A percentile compares a stretch with the other conserved stretches of the same genome.
Evolutionary conservation across 805 yeast species (phyloP).

Genomic region (Candida yuanshanica): DNA sequence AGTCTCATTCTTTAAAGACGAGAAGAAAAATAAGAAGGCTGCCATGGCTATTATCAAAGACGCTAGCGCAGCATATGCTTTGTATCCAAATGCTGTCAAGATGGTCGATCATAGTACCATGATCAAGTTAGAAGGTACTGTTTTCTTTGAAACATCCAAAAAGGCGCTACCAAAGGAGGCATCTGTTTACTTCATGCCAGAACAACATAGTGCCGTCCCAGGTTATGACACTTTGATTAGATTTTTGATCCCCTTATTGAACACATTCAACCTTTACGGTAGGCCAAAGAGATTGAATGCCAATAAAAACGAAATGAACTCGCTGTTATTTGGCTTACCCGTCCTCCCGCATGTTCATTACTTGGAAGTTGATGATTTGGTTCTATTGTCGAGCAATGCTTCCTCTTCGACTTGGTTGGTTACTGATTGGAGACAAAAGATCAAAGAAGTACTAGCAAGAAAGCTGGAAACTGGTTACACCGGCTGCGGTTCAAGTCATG

Average conservation of each 20-base stretch:
- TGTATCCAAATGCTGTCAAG: constrained; percentile 82
- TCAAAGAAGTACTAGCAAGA: constrained; percentile 49
- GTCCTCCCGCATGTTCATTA: constrained; percentile 74
- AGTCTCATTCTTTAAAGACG: constrained; percentile 68
- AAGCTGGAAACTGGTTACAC: constrained; percentile 58
- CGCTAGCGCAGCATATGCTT: constrained; percentile 74
- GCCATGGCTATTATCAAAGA: constrained; percentile 75
- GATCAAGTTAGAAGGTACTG: constrained; percentile 82
- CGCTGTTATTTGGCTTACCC: constrained; percentile 77
- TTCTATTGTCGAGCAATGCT: constrained; percentile 32
- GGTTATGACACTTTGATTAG: constrained; percentile 83
- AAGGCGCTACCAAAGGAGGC: constrained; percentile 48
- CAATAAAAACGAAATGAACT: constrained; percentile 56
- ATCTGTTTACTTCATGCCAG: constrained; percentile 77
- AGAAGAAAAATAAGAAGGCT: constrained; percentile 62
- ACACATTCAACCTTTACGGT: constrained; percentile 75
- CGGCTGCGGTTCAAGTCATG: constrained; percentile 71
- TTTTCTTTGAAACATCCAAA: constrained; percentile 47
- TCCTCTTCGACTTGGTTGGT: constrained; percentile 45
- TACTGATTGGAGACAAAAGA: constrained; percentile 52
- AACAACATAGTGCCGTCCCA: constrained; percentile 72
- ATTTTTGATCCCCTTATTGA: constrained; percentile 68
- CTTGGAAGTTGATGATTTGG: constrained; percentile 56
- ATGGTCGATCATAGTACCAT: constrained; percentile 84
- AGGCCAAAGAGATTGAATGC: constrained; percentile 70